Base-by-base conservation (phyloP, 2,329 filamentous ascomycete genomes). In the Nothomitra cinnamomea region DNA sequence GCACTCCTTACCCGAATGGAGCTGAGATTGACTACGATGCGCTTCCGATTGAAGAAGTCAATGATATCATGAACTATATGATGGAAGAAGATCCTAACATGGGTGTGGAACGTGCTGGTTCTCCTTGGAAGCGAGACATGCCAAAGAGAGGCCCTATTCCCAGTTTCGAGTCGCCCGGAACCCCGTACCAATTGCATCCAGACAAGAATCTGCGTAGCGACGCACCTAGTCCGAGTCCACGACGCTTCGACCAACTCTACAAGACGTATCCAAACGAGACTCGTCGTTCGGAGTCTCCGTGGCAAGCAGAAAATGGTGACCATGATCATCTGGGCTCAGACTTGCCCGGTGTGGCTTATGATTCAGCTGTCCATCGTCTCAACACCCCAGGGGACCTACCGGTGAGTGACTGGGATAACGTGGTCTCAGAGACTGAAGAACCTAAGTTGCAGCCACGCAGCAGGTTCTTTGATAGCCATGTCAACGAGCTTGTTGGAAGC, bases 351-450 rank as follows among this genome's bases (percentile, higher is more conserved):
- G 61, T 62, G 19, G 41, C 71, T 1, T 72, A 74, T 45, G 72
- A 77, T 38, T 74, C 77, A 21, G 73, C 76, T 52, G 70, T 87
- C 28, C 77, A 79, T 56, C 77, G 78, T 53, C 72, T 87, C 53
- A 79, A 82, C 60, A 76, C 74, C 56, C 75, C 74, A 35, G 76
- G 77, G 25, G 80, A 78, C 57, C 71, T 82, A 15, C 80, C 83
- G 22, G 77, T 81, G 56, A 95, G 89, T 64, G 90, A 96, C 65
- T 98, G 92, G 92, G 88, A 94, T 62, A 84, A 84, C 63, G 80
- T 83, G 48, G 82, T 95, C 57, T 83, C 84, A 8, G 85, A 87
- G 17, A 82, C 83, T 35, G 86, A 94, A 61, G 87, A 94, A 55
- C 78, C 80, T 51, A 95, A 94, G 67, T 72, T 96, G 54, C 80